Conservation (phyloP, 768 basidiomycete genomes). For the Pulveroboletus sp. region DNA sequence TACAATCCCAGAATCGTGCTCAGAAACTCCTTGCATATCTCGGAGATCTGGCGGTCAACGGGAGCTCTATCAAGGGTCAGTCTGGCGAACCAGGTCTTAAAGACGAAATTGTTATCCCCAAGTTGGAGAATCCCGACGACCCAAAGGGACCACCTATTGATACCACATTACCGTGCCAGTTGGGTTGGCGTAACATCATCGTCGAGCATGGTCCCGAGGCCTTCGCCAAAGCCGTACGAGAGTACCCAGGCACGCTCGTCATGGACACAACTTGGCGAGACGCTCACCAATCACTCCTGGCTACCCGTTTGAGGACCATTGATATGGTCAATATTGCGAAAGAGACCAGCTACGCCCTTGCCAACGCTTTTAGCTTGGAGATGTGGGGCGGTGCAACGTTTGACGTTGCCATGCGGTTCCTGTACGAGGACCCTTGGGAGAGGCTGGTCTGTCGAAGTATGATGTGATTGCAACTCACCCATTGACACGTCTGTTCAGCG, state of each 20-base stretch:
- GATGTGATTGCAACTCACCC: background rate
- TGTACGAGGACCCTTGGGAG: slow-evolving; percentile 99
- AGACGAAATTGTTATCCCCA: slow-evolving; percentile 79
- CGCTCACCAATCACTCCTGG: slow-evolving; percentile 95
- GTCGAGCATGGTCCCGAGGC: slow-evolving; percentile 96
- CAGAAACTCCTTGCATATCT: slow-evolving; percentile 96
- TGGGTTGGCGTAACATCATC: slow-evolving; percentile 98
- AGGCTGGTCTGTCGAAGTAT: slow-evolving; percentile 58
- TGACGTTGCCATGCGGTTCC: slow-evolving; percentile 98
- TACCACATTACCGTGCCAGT: slow-evolving; percentile 72
- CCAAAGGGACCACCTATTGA: slow-evolving; percentile 73
- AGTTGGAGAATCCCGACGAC: slow-evolving; percentile 72
- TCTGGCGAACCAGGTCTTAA: slow-evolving; percentile 91
- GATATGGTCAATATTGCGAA: slow-evolving; percentile 99
- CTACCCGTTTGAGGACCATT: slow-evolving; percentile 90
- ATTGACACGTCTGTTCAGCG: slow-evolving; percentile 45
- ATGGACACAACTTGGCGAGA: slow-evolving; percentile 99
- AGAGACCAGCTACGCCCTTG: slow-evolving; percentile 91
- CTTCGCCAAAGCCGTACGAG: slow-evolving; percentile 96
- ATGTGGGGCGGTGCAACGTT: slow-evolving; percentile 99
- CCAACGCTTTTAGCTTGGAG: slow-evolving; percentile 94
- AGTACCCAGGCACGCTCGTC: slow-evolving; percentile 91
- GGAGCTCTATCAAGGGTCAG: slow-evolving; percentile 97
- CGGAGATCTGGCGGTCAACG: slow-evolving; percentile 96
- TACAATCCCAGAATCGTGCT: slow-evolving; percentile 96